Evolutionary conservation across 108 stramenopile species (phyloP).

Genomic region (Poteriospumella lacustris): DNA sequence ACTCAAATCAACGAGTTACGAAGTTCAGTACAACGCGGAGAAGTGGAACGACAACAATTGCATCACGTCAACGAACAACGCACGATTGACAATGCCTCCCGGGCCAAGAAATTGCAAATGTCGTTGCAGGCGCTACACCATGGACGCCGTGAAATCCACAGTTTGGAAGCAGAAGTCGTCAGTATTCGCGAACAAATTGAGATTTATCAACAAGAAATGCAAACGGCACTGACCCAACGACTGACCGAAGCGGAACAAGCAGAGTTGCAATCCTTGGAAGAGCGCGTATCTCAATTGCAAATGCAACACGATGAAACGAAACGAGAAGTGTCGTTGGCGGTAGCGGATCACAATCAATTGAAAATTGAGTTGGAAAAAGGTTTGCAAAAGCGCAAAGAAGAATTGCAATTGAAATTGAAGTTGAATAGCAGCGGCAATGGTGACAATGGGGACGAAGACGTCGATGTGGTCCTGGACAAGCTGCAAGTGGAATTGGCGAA

Average conservation of each 20-base stretch:
- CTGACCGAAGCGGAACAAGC: neutral
- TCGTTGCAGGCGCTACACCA: too few relatives aligned
- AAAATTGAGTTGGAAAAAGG: neutral
- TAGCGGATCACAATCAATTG: neutral
- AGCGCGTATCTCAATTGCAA: neutral
- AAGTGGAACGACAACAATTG: constrained; percentile 8
- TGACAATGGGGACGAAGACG: neutral
- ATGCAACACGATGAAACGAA: neutral
- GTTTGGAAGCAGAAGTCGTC: neutral
- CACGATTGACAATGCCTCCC: neutral
- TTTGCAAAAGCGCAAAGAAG: neutral
- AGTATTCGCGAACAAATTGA: constrained; percentile 7
- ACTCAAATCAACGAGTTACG: neutral
- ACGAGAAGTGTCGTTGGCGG: neutral
- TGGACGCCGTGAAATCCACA: too few relatives aligned
- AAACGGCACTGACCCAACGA: neutral
- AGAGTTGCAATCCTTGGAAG: neutral
- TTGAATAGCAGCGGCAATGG: neutral
- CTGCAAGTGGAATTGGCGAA: neutral
- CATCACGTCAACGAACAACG: neutral
- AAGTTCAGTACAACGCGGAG: neutral
- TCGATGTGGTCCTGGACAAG: neutral
- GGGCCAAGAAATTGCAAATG: too few relatives aligned
- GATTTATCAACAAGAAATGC: neutral
- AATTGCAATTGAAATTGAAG: neutral